phyloP scores from a whole-genome alignment of 257 asterid genomes.

The Solanum bulbocastanum region DNA sequence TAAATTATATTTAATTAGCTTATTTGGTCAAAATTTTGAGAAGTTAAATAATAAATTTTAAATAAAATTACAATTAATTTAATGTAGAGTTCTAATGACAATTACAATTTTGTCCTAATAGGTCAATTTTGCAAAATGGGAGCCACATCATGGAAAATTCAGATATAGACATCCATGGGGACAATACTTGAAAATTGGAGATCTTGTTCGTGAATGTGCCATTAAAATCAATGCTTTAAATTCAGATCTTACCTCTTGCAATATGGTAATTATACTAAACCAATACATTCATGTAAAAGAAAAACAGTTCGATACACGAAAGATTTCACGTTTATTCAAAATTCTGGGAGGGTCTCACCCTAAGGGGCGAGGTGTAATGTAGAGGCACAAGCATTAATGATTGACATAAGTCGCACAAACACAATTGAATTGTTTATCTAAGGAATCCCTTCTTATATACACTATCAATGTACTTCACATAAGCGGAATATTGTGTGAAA shows the following conservation, averaged over 20 bases:
- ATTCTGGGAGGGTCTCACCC: too few species aligned
- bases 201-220: constrained; percentile 60
- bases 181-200: constrained; percentile 60
- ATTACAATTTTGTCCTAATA: constrained; percentile 2
- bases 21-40: background rate
- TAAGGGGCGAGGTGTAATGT: background rate
- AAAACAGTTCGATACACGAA: background rate
- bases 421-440: background rate
- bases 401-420: background rate
- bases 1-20: background rate
- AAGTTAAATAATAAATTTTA: background rate
- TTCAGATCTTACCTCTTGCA: constrained; percentile 29
- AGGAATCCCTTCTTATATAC: background rate
- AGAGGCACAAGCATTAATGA: background rate
- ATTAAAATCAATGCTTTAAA: constrained; percentile 40
- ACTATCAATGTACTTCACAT: background rate
- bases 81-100: background rate
- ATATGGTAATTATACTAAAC: constrained; percentile 19
- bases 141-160: constrained; percentile 71
- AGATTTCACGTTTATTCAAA: background rate
- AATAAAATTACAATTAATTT: too few species aligned
- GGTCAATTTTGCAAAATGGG: constrained; percentile 86
- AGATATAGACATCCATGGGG: constrained; percentile 72
- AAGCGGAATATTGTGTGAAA: background rate
- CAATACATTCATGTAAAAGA: background rate